Evolutionary conservation across 1,139 yeast genomes (phyloP).

Genomic region (Torulaspora pretoriensis): DNA sequence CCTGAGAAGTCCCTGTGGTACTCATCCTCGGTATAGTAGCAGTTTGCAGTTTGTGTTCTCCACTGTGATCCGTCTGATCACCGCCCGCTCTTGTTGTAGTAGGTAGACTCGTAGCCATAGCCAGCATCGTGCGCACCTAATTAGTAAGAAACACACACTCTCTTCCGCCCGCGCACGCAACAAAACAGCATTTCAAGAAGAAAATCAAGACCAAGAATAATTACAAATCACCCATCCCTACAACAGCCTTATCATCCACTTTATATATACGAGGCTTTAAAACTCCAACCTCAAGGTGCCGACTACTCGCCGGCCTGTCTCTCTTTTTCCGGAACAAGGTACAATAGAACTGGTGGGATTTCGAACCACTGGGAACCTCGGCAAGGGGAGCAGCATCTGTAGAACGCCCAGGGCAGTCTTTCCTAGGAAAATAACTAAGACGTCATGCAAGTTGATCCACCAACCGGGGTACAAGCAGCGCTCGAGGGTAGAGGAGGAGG

Average conservation of each 20-base stretch:
- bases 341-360: not conserved
- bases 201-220: not conserved
- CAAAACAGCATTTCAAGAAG: not conserved
- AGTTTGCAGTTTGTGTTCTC: slow-evolving; percentile 1
- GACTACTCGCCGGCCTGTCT: not conserved
- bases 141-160: not conserved
- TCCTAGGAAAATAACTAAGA: not conserved
- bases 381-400: not conserved
- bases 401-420: not conserved
- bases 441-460: not conserved
- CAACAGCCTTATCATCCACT: not conserved
- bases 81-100: slow-evolving; percentile 2
- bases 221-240: not conserved
- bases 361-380: not conserved
- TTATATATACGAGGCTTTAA: slow-evolving; percentile 4
- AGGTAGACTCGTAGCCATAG: slow-evolving; percentile 9
- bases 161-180: not conserved
- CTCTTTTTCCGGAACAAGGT: slow-evolving; percentile 1
- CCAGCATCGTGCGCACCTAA: slow-evolving; percentile 3
- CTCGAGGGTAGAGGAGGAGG: not conserved
- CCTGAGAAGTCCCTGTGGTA: not conserved
- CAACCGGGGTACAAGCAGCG: slow-evolving; percentile 6
- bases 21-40: not conserved
- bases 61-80: slow-evolving; percentile 2
- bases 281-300: not conserved